phyloP scores from a whole-genome alignment of 225 moss, liverwort and hornwort genomes.

The Physcomitrium patens region DNA sequence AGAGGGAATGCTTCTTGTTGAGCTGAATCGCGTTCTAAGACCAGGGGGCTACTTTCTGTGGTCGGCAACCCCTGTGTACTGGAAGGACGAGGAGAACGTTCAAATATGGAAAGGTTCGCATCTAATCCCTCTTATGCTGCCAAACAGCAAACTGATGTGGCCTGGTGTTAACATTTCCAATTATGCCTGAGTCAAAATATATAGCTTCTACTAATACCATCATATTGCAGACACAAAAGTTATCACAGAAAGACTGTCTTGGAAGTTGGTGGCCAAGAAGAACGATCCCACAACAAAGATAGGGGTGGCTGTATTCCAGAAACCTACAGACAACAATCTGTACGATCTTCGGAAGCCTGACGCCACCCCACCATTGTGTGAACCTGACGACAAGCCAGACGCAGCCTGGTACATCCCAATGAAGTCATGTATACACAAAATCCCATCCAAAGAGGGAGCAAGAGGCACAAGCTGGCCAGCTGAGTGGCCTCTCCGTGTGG shows the following conservation, averaged over 20 bases:
- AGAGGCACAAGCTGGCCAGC: conserved; percentile 61
- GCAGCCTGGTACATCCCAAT: conserved; percentile 84
- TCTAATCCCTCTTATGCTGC: not conserved
- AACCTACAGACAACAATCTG: conserved; percentile 57
- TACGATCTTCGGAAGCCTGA: conserved; percentile 49
- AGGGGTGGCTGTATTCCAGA: conserved; percentile 77
- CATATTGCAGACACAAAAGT: conserved; percentile 47
- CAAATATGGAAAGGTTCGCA: conserved; percentile 57
- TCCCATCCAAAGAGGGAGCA: conserved; percentile 45
- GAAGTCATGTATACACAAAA: conserved; percentile 73
- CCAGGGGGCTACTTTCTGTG: conserved; percentile 80
- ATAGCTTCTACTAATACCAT: not conserved
- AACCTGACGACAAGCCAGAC: conserved; percentile 71
- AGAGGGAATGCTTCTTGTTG: conserved; percentile 77
- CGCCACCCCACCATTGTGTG: conserved; percentile 56
- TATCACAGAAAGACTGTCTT: conserved; percentile 58
- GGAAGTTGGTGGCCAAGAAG: conserved; percentile 54
- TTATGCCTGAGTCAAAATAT: not conserved
- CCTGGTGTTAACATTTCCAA: too few species aligned
- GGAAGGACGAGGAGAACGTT: conserved; percentile 40
- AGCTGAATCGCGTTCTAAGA: conserved; percentile 72
- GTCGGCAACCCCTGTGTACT: conserved; percentile 88
- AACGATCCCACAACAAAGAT: conserved; percentile 42
- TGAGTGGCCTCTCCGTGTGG: conserved; percentile 64
- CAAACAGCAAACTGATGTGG: too few species aligned